Percentiles rank a stretch among this genome's conserved stretches.
phyloP scores from a whole-genome alignment of 2,329 filamentous ascomycete genomes.

The Blastomyces silverae region DNA sequence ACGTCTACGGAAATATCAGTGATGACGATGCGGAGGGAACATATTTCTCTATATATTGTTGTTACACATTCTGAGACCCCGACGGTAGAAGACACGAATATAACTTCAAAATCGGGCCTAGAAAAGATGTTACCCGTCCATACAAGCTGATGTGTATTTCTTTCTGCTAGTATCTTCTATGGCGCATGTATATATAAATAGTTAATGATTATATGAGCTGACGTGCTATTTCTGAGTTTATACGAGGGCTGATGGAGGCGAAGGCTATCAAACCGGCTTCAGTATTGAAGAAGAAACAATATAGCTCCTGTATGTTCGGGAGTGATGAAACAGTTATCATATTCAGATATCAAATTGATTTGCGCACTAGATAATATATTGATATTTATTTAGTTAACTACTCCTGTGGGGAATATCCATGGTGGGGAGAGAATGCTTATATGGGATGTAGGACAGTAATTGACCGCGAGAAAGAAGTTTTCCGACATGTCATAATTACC shows the following conservation, averaged over 20 bases:
- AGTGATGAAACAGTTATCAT: neutral
- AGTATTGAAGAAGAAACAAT: neutral
- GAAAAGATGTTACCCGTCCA: neutral
- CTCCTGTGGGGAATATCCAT: no score
- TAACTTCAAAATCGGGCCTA: neutral
- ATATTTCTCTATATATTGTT: neutral
- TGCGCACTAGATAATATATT: neutral
- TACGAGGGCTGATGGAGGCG: neutral
- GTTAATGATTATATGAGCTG: conserved; percentile 9
- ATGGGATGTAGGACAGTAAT: no score
- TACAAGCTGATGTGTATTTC: neutral
- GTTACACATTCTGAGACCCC: neutral
- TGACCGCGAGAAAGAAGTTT: no score
- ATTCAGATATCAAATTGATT: neutral
- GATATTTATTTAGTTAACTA: no score
- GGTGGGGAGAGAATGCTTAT: no score
- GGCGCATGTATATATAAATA: conserved; percentile 7
- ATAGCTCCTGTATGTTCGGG: neutral
- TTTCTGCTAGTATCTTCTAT: neutral
- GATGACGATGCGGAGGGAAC: neutral
- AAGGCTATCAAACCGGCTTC: neutral
- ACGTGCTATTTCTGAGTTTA: neutral
- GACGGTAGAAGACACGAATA: neutral
- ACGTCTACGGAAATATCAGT: conserved; percentile 38
- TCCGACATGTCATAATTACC: no score